phyloP scores from a whole-genome alignment of 805 yeast genomes.

The Metschnikowia noctiluminum region DNA sequence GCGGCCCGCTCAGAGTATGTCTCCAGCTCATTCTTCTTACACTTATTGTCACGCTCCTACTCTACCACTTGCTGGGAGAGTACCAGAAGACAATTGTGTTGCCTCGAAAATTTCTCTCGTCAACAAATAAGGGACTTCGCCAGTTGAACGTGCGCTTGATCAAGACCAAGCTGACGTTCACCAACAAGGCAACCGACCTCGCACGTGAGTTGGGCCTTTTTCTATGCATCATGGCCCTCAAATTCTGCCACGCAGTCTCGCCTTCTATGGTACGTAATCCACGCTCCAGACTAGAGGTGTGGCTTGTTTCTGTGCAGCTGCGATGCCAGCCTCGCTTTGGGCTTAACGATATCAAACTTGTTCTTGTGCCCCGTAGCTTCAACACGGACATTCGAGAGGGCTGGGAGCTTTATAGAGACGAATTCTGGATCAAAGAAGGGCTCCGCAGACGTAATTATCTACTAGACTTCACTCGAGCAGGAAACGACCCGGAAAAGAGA shows the following conservation, averaged over 20 bases:
- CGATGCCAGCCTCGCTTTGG: slow-evolving; percentile 65
- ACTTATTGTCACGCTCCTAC: slow-evolving; percentile 60
- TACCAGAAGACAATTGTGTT: slow-evolving; percentile 79
- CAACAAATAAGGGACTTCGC: slow-evolving; percentile 86
- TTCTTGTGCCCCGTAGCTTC: slow-evolving; percentile 77
- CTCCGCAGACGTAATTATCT: slow-evolving; percentile 49
- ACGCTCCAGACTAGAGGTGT: slow-evolving; percentile 34
- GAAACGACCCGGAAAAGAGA: slow-evolving; percentile 10
- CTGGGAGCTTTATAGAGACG: slow-evolving; percentile 92
- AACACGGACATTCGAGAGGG: slow-evolving; percentile 82
- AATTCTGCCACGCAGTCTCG: slow-evolving; percentile 32
- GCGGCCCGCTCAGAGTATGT: slow-evolving; percentile 28
- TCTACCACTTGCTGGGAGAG: slow-evolving; percentile 87
- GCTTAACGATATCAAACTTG: slow-evolving; percentile 68
- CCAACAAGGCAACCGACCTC: slow-evolving; percentile 32
- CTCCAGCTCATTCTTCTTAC: slow-evolving; percentile 59
- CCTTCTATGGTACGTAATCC: slow-evolving; percentile 32
- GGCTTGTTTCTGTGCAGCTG: slow-evolving; percentile 40
- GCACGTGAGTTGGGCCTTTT: slow-evolving; percentile 35
- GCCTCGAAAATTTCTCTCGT: slow-evolving; percentile 73
- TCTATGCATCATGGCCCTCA: slow-evolving; percentile 27
- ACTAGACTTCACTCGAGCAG: slow-evolving; percentile 25
- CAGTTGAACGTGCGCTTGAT: slow-evolving; percentile 78
- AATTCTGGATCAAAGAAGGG: slow-evolving; percentile 88
- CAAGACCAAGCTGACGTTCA: slow-evolving; percentile 45